Percentiles rank a stretch among this genome's conserved stretches.
phyloP scores from a whole-genome alignment of 2,329 filamentous ascomycete species.

The Phoma sp. region DNA sequence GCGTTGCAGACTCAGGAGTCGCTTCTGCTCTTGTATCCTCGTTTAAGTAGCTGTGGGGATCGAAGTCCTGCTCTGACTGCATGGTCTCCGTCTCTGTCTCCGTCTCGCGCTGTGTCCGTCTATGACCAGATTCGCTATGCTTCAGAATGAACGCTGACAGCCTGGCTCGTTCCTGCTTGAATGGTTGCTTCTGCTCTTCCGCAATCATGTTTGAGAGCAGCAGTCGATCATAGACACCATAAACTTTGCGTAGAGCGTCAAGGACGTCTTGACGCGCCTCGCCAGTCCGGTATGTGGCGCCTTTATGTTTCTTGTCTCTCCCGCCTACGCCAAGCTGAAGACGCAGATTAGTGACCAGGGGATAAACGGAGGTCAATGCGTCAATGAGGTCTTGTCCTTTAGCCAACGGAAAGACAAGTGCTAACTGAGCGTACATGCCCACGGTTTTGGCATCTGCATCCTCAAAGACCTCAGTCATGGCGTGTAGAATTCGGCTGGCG shows the following conservation, averaged over 20 bases:
- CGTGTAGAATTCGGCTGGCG: conserved; percentile 67
- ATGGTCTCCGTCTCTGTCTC: neutral
- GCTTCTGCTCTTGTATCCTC: neutral
- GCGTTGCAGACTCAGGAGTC: neutral
- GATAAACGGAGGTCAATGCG: conserved; percentile 36
- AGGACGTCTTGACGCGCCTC: conserved; percentile 35
- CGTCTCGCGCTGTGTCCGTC: neutral
- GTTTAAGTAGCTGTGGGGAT: conserved; percentile 20
- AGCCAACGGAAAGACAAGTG: conserved; percentile 33
- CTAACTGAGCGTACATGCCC: conserved; percentile 41
- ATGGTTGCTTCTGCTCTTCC: conserved; percentile 36
- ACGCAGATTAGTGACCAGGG: conserved; percentile 34
- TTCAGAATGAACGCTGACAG: conserved; percentile 33
- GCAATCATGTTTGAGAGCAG: conserved; percentile 37
- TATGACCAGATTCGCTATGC: neutral
- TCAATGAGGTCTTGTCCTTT: conserved; percentile 38
- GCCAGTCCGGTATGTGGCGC: conserved; percentile 23
- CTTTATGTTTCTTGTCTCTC: conserved; percentile 5
- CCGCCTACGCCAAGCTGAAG: conserved; percentile 40
- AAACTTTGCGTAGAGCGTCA: conserved; percentile 32
- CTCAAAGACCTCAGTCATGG: conserved; percentile 35
- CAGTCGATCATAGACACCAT: conserved; percentile 41
- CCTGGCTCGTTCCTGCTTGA: conserved; percentile 34
- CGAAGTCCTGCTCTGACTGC: conserved; percentile 14
- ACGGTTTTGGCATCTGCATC: conserved; percentile 40